These are phyloP conservation scores for Meyerozyma sp. DNA, from an alignment of 1,139 yeast genomes.

Conservation along the genomic window DNA sequence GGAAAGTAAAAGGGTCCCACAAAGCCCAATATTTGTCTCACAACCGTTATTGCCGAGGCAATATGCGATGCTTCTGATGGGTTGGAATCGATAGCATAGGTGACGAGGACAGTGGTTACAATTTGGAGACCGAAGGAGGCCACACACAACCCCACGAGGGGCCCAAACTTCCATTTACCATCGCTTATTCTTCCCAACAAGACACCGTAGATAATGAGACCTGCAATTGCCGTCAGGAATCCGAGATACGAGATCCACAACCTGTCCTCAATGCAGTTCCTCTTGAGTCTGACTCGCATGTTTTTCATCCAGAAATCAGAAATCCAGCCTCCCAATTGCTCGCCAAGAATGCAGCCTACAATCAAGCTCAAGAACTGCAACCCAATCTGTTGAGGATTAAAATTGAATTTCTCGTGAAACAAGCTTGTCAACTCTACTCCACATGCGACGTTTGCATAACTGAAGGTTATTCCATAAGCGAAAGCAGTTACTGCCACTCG, in stretches of 20 bases:
- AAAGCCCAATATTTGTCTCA: slow-evolving; percentile 15
- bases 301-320: slow-evolving; percentile 21
- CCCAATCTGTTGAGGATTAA: slow-evolving; percentile 17
- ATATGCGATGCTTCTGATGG: slow-evolving; percentile 12
- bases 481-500: slow-evolving; percentile 11
- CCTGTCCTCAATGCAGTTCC: slow-evolving; percentile 10
- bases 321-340: slow-evolving; percentile 17
- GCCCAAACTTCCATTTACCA: slow-evolving; percentile 17
- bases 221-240: slow-evolving; percentile 15
- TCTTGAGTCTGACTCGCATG: slow-evolving; percentile 6
- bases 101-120: slow-evolving; percentile 16
- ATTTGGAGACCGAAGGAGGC: slow-evolving; percentile 21
- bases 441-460: slow-evolving; percentile 18
- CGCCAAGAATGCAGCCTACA: slow-evolving; percentile 20
- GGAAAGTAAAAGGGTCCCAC: slow-evolving; percentile 24
- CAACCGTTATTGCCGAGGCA: slow-evolving; percentile 13
- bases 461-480: slow-evolving; percentile 17
- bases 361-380: slow-evolving; percentile 19
- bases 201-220: slow-evolving; percentile 20
- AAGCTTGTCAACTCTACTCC: slow-evolving; percentile 21
- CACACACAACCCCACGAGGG: slow-evolving; percentile 20
- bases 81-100: slow-evolving; percentile 13
- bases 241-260: slow-evolving; percentile 18
- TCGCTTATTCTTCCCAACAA: slow-evolving; percentile 13
- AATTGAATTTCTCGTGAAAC: slow-evolving; percentile 14